Percentiles rank a stretch among this genome's conserved stretches.
Evolutionary conservation across 208 protist genomes (phyloP).

Genomic region (Acanthamoeba royreba): DNA sequence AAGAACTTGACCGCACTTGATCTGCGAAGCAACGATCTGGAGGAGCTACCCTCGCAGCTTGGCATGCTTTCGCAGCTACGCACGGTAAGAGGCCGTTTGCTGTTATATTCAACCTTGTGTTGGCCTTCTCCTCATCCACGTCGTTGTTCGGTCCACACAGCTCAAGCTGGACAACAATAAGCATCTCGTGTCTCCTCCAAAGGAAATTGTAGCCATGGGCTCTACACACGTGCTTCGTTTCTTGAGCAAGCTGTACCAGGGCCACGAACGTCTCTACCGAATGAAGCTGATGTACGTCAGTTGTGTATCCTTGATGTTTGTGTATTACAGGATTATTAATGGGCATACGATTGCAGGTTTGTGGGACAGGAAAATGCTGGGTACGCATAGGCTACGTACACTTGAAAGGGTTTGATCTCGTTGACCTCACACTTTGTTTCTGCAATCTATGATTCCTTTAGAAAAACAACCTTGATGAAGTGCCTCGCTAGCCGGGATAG

Average conservation of each 20-base stretch:
- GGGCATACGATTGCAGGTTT: not conserved
- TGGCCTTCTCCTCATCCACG: not conserved
- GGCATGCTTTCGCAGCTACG: not conserved
- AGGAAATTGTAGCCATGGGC: constrained; percentile 22
- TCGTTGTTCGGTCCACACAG: not conserved
- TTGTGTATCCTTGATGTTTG: not conserved
- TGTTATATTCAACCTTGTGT: not conserved
- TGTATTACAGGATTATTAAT: not conserved
- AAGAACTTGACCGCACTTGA: not conserved
- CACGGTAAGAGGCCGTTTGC: not conserved
- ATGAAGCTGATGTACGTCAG: constrained; percentile 36
- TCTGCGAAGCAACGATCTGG: not conserved
- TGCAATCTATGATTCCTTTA: not conserved
- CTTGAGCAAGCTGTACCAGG: not conserved
- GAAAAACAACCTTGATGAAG: not conserved
- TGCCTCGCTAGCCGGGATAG: not conserved
- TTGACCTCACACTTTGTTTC: not conserved
- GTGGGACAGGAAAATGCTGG: constrained; percentile 35
- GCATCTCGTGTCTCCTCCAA: not conserved
- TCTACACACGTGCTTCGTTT: not conserved
- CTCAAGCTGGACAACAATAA: not conserved
- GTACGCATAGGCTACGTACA: not conserved
- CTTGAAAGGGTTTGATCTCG: no score
- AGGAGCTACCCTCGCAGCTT: not conserved
- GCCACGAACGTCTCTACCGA: constrained; percentile 1